These are phyloP conservation scores for Naganishia randhawae DNA, from an alignment of 768 basidiomycete genomes.

Conservation along the genomic window DNA sequence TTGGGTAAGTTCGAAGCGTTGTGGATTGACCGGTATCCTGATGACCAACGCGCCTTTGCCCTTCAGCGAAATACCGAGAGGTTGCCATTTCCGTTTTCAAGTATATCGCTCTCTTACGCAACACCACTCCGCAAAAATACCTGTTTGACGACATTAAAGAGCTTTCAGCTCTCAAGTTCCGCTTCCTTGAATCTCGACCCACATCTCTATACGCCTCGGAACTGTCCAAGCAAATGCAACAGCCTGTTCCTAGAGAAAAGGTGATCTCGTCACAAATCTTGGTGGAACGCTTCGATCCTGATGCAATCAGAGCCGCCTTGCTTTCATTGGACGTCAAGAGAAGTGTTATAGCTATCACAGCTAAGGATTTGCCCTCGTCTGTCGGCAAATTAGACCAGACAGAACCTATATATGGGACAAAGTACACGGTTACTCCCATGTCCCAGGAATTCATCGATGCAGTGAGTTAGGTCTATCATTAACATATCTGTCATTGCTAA, in stretches of 20 bases:
- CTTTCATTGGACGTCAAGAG: constrained; percentile 63
- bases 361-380: constrained; percentile 62
- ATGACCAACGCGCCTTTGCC: not conserved
- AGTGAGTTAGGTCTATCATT: not conserved
- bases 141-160: constrained; percentile 71
- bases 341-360: constrained; percentile 71
- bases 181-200: constrained; percentile 76
- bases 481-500: not conserved
- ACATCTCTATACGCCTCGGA: constrained; percentile 75
- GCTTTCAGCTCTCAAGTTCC: constrained; percentile 75
- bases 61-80: constrained; percentile 68
- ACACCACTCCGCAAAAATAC: constrained; percentile 53
- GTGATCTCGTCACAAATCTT: constrained; percentile 68
- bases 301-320: constrained; percentile 55
- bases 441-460: constrained; percentile 59
- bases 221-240: constrained; percentile 69
- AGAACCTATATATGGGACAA: constrained; percentile 90
- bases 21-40: not conserved
- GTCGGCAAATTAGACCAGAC: constrained; percentile 57
- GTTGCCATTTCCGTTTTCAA: constrained; percentile 70
- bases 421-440: constrained; percentile 61
- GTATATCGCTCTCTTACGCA: constrained; percentile 58
- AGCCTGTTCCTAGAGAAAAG: constrained; percentile 73
- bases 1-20: constrained; percentile 60
- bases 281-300: constrained; percentile 69